Base-by-base conservation (phyloP, 2,329 filamentous ascomycete genomes). In the Diplocarpon mali region DNA sequence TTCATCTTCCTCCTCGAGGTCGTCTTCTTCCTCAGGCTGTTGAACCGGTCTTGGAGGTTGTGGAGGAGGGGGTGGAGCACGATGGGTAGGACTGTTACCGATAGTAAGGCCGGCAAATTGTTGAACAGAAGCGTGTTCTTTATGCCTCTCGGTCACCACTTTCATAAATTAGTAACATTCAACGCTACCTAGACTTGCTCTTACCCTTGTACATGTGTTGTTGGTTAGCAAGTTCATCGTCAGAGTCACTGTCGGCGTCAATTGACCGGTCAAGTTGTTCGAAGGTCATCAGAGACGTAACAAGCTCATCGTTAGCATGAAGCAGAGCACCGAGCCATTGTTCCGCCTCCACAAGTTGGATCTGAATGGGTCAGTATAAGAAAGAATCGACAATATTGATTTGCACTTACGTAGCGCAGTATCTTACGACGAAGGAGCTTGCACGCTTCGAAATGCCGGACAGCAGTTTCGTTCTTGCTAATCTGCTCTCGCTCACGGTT, bases 301-400 rank as follows among this genome's bases (percentile, higher is more conserved):
- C 85, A n/a, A 98, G 80, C 64, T 94, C 85, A 57, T 98, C 92
- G 58, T 98, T 96, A 52, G 90, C 89, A 58, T 92, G 86, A 14
- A 98, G 79, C 4, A 98, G 72, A 49, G 86, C 82, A 35, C 90
- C 92, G 8, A 98, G 80, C 72, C 85, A 95, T 58, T 96, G 81
- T 59, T 96, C 90, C 8, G 80, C 82, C 61, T 95, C 86, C 11
- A 96, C 83, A 40, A 88, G 75, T 60, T 96, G 87, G 51, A 96
- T 95, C 77, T 81, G 44, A 34, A 38, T 16, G 29, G 16, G 35
- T 54, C 39, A 55, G 49, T 34, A 35, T 12, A 16, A n/a, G 38
- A 27, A 11, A 4, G 2, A 35, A 35, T 4, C n/a, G 28, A 13
- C 2, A 4, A 38, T 13, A 15, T 37, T 27, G 34, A 8, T 12